Conservation (phyloP, 768 basidiomycete species). For the Naematelia encephala region DNA sequence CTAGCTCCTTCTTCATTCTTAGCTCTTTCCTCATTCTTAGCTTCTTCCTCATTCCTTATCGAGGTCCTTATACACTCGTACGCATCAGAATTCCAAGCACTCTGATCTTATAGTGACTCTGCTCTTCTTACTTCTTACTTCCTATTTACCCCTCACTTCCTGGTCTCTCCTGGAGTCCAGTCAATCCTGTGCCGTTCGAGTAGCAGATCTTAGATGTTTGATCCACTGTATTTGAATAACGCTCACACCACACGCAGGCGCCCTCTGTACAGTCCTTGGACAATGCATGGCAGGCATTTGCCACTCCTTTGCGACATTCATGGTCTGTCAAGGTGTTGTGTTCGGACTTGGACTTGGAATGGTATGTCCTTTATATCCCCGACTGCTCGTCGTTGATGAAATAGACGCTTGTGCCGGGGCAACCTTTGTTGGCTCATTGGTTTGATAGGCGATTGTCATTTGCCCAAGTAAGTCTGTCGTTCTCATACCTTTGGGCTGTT, state of each 20-base stretch:
- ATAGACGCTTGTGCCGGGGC: slow-evolving; percentile 23
- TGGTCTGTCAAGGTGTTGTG: slow-evolving; percentile 38
- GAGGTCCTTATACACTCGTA: too few species aligned
- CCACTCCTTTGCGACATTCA: slow-evolving; percentile 26
- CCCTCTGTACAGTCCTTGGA: slow-evolving; percentile 20
- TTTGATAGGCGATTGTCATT: slow-evolving; percentile 32
- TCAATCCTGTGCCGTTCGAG: too few species aligned
- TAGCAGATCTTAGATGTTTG: too few species aligned
- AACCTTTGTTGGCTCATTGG: slow-evolving; percentile 41
- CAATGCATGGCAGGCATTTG: slow-evolving; percentile 40
- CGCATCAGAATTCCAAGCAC: too few species aligned
- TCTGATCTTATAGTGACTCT: not conserved
- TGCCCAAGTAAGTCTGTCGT: slow-evolving; percentile 25
- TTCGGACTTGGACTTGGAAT: slow-evolving; percentile 31
- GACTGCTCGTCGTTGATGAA: not conserved
- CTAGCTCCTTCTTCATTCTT: not conserved
- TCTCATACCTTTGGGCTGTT: too few species aligned
- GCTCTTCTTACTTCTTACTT: not conserved
- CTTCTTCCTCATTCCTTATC: too few species aligned
- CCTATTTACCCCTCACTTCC: not conserved
- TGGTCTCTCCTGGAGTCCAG: not conserved
- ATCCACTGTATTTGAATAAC: not conserved
- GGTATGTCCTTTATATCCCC: slow-evolving; percentile 1
- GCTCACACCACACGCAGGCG: slow-evolving; percentile 16
- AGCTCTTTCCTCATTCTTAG: not conserved